Base-by-base conservation (phyloP, 495 filamentous ascomycete genomes). In the Penicillium canariense region DNA sequence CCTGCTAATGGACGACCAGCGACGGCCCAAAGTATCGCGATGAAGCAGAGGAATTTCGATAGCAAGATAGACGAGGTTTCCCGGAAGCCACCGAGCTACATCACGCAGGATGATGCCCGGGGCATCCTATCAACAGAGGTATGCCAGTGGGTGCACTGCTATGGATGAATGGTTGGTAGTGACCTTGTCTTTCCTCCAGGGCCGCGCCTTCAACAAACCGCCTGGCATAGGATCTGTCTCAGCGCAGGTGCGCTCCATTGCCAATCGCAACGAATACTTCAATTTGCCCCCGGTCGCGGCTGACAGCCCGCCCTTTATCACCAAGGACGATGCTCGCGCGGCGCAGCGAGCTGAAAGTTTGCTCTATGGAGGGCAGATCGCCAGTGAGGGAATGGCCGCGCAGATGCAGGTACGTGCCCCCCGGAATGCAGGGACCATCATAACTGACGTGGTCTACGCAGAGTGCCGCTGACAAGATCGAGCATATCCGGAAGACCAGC, bases 1-100 rank as follows among this genome's bases (percentile, higher is more conserved):
- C 3, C 10, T 18, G 42, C 50, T 44, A 9, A 32, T 30, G 8
- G 11, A 4, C 8, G 5, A 23, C 1, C n/a, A 72, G 69, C 69
- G 6, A 66, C 63, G 36, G 69, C 69, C 0, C 69, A 72, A 18
- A 70, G 67, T 36, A 55, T 75, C 10, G 62, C 65, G 1, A 70
- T 71, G 61, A 58, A 62, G 27, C 67, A 75, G 44, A 70, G 65
- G 64, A 70, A 71, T 23, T 75, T 75, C 20, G 70, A 75, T 40
- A 62, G 54, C 27, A 72, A 71, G 47, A n/a, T 70, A 0, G 67
- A 70, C 11, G 64, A 72, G 30, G 23, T 70, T 5, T 55, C 67
- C 5, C 51, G 67, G 0, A 75, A 72, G 26, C 67, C 70, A 27
- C 63, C 58, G 18, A 67, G 57, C 18, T 58, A 67, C 28, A 72